Evolutionary conservation across 345 rosid genomes (phyloP).

Genomic region (Salix caprea): DNA sequence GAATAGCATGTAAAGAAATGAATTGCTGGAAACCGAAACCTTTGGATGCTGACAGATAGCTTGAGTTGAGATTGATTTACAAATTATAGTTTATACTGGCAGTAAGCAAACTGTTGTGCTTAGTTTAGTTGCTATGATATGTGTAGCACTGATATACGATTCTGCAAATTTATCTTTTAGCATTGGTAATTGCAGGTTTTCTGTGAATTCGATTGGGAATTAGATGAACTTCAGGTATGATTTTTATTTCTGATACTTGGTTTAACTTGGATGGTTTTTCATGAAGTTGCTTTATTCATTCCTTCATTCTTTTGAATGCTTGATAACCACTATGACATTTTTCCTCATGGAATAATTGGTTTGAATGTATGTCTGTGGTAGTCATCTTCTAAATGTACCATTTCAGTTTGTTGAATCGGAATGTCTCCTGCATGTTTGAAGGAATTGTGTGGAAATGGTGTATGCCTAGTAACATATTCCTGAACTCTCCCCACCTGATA

Average conservation of each 20-base stretch:
- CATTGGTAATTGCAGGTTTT: conserved; percentile 59
- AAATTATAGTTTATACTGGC: neutral
- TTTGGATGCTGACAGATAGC: conserved; percentile 8
- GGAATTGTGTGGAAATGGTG: neutral
- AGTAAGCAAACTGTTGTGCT: neutral
- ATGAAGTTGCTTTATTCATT: neutral
- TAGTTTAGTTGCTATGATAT: neutral
- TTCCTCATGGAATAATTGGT: neutral
- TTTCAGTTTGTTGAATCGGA: neutral
- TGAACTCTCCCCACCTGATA: too few relatives aligned
- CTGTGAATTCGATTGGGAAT: conserved; percentile 91
- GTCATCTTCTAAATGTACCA: neutral
- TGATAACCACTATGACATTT: neutral
- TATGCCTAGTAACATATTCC: neutral
- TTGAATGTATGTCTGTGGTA: neutral
- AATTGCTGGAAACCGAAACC: neutral
- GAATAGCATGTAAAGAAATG: conserved; percentile 1
- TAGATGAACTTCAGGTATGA: conserved; percentile 79
- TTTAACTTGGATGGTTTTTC: neutral
- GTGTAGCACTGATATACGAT: neutral
- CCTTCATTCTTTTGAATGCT: neutral
- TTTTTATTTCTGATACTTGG: conserved; percentile 9
- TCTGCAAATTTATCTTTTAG: conserved; percentile 11
- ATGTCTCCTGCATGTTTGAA: neutral
- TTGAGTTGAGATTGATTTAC: neutral